Evolutionary conservation across 352 stramenopile species (phyloP).

Genomic region (Aphanomyces astaci): DNA sequence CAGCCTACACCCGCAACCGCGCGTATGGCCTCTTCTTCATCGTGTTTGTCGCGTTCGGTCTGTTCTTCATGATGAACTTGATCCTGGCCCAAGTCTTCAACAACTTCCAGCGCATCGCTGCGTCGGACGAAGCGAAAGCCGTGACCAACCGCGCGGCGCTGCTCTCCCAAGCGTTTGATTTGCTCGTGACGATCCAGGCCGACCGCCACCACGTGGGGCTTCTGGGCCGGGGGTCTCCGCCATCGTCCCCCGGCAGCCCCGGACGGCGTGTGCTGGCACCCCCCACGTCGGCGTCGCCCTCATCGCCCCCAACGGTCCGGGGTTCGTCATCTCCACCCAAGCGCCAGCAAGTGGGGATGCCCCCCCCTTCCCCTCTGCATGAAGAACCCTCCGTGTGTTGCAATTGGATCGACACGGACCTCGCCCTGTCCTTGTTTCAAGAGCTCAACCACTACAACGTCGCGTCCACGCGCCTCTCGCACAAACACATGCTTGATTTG

Average conservation of each 20-base stretch:
- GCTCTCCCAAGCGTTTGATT: conserved; percentile 39
- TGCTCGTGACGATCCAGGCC: neutral
- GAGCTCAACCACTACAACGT: conserved; percentile 27
- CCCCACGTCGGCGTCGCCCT: conserved; percentile 27
- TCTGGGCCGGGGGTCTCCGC: conserved; percentile 27
- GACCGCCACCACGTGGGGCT: neutral
- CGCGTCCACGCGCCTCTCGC: neutral
- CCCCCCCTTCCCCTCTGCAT: conserved; percentile 10
- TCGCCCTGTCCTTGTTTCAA: conserved; percentile 40
- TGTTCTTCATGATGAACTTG: conserved; percentile 78
- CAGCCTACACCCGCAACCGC: conserved; percentile 42
- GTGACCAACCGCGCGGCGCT: conserved; percentile 29
- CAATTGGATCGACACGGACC: conserved; percentile 27
- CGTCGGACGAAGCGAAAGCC: conserved; percentile 32
- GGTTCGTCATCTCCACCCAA: conserved; percentile 35
- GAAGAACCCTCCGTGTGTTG: conserved; percentile 42
- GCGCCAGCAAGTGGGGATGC: conserved; percentile 12
- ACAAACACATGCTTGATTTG: conserved; percentile 24
- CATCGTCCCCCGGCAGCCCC: conserved; percentile 32
- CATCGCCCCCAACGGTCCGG: conserved; percentile 28
- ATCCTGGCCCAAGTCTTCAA: conserved; percentile 68
- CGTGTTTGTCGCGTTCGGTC: conserved; percentile 52
- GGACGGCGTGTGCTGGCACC: too few relatives aligned
- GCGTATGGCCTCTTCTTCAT: conserved; percentile 57
- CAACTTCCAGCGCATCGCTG: conserved; percentile 35